phyloP scores from a whole-genome alignment of 441 rosid species.

The Euphorbia schlechtendalii region DNA sequence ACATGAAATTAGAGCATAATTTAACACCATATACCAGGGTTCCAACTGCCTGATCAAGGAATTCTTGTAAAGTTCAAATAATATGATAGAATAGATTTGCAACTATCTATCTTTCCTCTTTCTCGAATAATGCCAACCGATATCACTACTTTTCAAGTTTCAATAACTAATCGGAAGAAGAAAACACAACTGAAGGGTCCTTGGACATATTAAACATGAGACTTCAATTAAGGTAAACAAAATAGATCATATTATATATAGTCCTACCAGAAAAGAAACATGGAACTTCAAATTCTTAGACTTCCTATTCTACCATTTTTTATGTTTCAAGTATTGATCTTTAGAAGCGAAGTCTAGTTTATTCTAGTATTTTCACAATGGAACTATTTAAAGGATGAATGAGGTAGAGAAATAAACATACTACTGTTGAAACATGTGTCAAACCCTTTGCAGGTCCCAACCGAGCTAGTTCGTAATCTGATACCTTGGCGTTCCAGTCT shows the following conservation, averaged over 20 bases:
- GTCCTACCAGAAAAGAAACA: background rate
- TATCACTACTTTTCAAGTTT: background rate
- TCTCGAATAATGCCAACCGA: background rate
- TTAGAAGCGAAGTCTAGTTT: constrained; percentile 7
- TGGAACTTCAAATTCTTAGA: background rate
- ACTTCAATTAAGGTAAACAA: background rate
- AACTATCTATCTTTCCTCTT: no score
- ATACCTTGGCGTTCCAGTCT: constrained; percentile 86
- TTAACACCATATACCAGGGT: constrained; percentile 54
- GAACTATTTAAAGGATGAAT: background rate
- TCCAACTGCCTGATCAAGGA: constrained; percentile 71
- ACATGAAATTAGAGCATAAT: background rate
- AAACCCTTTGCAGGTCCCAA: constrained; percentile 83
- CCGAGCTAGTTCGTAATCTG: constrained; percentile 93
- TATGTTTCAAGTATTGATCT: background rate
- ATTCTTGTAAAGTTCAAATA: background rate
- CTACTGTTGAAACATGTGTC: constrained; percentile 90
- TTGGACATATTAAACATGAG: background rate
- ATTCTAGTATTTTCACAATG: background rate
- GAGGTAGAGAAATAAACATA: constrained; percentile 27
- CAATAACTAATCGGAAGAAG: background rate
- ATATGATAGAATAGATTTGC: no score
- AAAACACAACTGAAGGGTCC: background rate
- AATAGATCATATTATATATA: background rate
- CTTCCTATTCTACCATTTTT: background rate